Conservation (phyloP, 495 filamentous ascomycete genomes). For the Lepidopterella palustris region DNA sequence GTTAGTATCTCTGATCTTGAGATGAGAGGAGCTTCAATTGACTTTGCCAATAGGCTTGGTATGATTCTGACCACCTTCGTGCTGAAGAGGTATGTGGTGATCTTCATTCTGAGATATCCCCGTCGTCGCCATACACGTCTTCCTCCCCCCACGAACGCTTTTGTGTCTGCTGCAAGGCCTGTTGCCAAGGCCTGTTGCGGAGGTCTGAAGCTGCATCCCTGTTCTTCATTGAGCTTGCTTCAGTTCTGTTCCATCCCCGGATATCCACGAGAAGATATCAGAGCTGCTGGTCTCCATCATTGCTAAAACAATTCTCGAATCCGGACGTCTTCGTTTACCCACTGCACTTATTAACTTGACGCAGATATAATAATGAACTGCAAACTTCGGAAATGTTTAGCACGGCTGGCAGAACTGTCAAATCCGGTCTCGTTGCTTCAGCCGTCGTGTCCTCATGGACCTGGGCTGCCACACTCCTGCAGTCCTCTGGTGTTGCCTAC, state of each 20-base stretch:
- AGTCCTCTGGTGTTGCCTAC: constrained; percentile 85
- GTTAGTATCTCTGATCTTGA: constrained; percentile 15
- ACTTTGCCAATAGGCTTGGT: constrained; percentile 20
- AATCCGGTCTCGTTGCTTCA: constrained; percentile 86
- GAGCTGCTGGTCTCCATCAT: too few species aligned
- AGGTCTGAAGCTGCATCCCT: too few species aligned
- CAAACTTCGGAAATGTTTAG: constrained; percentile 98
- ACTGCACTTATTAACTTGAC: constrained; percentile 3
- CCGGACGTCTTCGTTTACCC: too few species aligned
- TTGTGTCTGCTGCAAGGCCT: too few species aligned
- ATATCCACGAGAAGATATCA: too few species aligned
- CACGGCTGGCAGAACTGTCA: constrained; percentile 89
- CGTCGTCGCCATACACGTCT: background rate
- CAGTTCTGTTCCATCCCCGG: too few species aligned
- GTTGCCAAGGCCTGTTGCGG: too few species aligned
- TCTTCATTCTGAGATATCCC: background rate
- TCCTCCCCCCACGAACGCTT: background rate
- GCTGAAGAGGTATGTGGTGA: constrained; percentile 28
- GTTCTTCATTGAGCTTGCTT: too few species aligned
- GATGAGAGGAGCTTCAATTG: constrained; percentile 1
- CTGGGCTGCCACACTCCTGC: constrained; percentile 78
- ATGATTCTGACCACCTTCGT: constrained; percentile 40
- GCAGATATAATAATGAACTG: constrained; percentile 81
- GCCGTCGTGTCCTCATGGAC: constrained; percentile 97
- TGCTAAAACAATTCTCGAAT: too few species aligned